Evolutionary conservation across 2,329 filamentous ascomycete genomes (phyloP), one percentile per base, ranked within the genome.

Genomic region (Aspergillus caelatus): DNA sequence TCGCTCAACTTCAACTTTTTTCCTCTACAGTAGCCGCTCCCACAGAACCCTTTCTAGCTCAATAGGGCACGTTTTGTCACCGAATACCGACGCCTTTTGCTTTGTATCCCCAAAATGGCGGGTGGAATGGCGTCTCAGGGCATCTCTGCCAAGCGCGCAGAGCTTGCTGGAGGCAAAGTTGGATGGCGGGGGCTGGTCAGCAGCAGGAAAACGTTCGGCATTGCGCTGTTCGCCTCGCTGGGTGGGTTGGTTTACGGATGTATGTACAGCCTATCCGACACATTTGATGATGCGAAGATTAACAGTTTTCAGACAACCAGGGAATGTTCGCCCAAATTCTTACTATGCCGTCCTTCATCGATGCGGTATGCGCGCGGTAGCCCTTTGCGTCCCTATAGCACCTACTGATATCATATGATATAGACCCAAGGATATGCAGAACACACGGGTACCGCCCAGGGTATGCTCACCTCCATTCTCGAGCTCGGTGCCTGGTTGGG

Each of bases 271-370:
- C 23, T 16, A 11, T 23, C 16, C 16, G 7, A 7, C 16, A 57
- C 5, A 34, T 7, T n/a, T 48, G 19, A 4, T 9, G 46, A 23
- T 9, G 14, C 4, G 34, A 16, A 52, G 1, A 21, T 43, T 63
- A 30, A 65, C 28, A 6, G 9, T 10, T 48, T 63, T 12, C 32
- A 75, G 73, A 92, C 78, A 92, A 93, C 72, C 89, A 92, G 74
- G 91, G 90, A 68, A 89, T 92, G 78, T 91, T 92, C 78, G 87
- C 86, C n/a, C 90, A 90, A 28, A 86, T 93, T 26, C 70, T 87
- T 60, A 81, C 80, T 26, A 84, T 85, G 82, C 71, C 74, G 5
- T 78, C 79, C 1, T 85, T 84, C 65, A 77, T 78, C 46, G 64
- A 74, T 52, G 76, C 83, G 46, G 83, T 83, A 76, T 77, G 79